Evolutionary conservation across 768 basidiomycete species (phyloP), one percentile per base, ranked within the genome.

Genomic region (Boletellus sp.): DNA sequence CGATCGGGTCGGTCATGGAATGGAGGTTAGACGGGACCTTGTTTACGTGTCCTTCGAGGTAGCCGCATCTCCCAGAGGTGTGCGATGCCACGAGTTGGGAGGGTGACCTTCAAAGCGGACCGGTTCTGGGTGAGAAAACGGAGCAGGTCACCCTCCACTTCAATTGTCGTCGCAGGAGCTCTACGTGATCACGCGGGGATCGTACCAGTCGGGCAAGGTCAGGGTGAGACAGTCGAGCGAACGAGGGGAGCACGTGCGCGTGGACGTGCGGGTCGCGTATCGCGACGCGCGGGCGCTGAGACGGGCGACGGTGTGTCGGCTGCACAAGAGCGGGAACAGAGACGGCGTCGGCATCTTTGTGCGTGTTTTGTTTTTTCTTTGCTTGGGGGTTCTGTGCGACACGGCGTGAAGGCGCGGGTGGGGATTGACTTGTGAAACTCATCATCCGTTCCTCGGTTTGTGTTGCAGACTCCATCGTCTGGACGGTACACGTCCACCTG

Each of bases 261-360:
- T 75, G 15, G 58, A 61, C 34, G 55, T 76, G 13, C 55, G 54
- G 2, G 64, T 64, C 23, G 51, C 65, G n/a, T 74, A 70, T 41
- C 37, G 62, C 28, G 36, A 45, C 24, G 36, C 48, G 5, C 46
- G 40, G 9, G 52, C 62, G 10, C 63, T 72, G 2, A 54, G 60
- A 6, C 55, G 57, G n/a, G 65, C 66, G 17, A 54, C 61, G 5
- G 56, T 73, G 15, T 73, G 70, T 47, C 51, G 43, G n/a, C 57
- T 75, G 2, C 52, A 53, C 32, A 64, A 57, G 31, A 48, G 45
- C 7, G 61, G 59, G 20, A 54, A 61, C 9, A 51, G 62, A 34
- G 50, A 67, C 33, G 74, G 72, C 17, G 55, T 74, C 13, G 73
- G 74, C 0, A 64, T 75, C 47, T 74, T 65, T 36, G 75, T 72